phyloP scores from a whole-genome alignment of 1,284 basidiomycete genomes.

The Tilletia walkeri region DNA sequence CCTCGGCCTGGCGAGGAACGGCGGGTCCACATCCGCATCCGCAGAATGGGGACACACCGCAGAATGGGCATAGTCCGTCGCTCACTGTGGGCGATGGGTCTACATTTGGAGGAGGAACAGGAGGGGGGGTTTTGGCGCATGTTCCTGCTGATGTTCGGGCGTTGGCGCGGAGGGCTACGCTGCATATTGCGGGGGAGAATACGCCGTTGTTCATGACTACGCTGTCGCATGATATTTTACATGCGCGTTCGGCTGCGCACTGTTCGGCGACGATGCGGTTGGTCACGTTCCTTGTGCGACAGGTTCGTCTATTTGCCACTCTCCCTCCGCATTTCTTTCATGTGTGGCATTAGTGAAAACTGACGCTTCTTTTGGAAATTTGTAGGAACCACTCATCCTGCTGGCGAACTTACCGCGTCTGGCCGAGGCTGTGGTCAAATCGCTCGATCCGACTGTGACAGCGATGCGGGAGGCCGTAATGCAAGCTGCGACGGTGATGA shows the following conservation, averaged over 20 bases:
- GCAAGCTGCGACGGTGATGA: constrained; percentile 86
- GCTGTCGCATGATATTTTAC: constrained; percentile 82
- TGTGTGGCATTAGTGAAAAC: too few species aligned
- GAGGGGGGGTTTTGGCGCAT: neutral
- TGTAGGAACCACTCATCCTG: constrained; percentile 76
- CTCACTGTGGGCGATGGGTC: too few species aligned
- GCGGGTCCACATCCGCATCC: constrained; percentile 1
- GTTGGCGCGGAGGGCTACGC: constrained; percentile 71
- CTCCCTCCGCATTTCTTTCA: neutral
- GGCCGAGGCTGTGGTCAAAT: constrained; percentile 93
- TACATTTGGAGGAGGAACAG: too few species aligned
- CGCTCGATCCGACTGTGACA: constrained; percentile 84
- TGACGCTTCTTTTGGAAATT: constrained; percentile 11
- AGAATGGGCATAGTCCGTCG: too few species aligned
- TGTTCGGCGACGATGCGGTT: constrained; percentile 87
- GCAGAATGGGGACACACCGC: neutral
- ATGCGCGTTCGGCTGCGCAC: constrained; percentile 73
- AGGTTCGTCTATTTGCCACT: constrained; percentile 59
- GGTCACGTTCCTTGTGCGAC: constrained; percentile 88
- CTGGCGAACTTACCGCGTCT: constrained; percentile 81
- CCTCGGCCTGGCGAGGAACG: neutral
- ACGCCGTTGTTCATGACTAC: constrained; percentile 94
- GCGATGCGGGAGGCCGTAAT: constrained; percentile 80
- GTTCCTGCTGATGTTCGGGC: constrained; percentile 29
- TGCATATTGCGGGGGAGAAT: constrained; percentile 79